Evolutionary conservation across 306 rosid species (phyloP).

Genomic region (Corylus heterophylla): DNA sequence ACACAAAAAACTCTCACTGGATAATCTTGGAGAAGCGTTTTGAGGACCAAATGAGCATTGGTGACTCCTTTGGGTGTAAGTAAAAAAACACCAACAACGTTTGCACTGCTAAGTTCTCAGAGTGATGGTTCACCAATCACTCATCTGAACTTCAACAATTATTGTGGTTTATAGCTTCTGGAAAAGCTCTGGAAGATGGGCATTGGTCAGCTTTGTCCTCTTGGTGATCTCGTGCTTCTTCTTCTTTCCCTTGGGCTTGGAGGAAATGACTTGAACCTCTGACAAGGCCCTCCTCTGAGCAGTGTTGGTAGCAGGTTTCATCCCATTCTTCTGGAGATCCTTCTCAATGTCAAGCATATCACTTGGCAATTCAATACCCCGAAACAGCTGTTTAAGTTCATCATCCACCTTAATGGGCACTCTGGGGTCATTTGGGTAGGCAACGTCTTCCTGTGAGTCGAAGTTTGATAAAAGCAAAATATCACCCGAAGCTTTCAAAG

Average conservation of each 20-base stretch:
- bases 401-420: slow-evolving; percentile 78
- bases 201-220: slow-evolving; percentile 93
- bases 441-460: slow-evolving; percentile 95
- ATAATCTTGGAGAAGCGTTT: too few relatives aligned
- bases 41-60: too few relatives aligned
- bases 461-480: slow-evolving; percentile 91
- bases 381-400: slow-evolving; percentile 74
- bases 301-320: slow-evolving; percentile 94
- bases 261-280: slow-evolving; percentile 66
- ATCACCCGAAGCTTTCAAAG: slow-evolving; percentile 75
- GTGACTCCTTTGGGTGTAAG: too few relatives aligned
- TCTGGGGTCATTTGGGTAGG: slow-evolving; percentile 89
- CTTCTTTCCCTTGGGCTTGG: slow-evolving; percentile 55
- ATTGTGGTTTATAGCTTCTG: slow-evolving; percentile 33
- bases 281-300: slow-evolving; percentile 89
- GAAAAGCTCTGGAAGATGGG: slow-evolving; percentile 96
- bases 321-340: slow-evolving; percentile 92
- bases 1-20: too few relatives aligned
- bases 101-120: too few relatives aligned
- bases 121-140: not conserved
- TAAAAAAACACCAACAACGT: too few relatives aligned
- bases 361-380: slow-evolving; percentile 76
- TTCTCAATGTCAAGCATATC: slow-evolving; percentile 89
- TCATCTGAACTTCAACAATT: slow-evolving; percentile 27
- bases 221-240: slow-evolving; percentile 86